phyloP scores from a whole-genome alignment of 495 filamentous ascomycete species.

The Penicillium subrubescens region DNA sequence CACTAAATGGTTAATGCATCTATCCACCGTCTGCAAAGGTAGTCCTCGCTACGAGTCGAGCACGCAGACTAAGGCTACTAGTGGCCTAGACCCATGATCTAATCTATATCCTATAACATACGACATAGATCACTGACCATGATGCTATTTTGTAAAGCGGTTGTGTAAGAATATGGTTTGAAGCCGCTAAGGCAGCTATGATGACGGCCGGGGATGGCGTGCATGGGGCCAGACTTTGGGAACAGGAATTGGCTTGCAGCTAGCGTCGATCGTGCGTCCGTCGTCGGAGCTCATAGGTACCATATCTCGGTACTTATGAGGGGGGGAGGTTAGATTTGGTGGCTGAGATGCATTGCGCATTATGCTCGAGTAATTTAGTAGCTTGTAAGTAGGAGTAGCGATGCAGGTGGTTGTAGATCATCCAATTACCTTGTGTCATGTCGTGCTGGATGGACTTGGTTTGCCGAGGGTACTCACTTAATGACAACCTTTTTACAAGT shows the following conservation, averaged over 20 bases:
- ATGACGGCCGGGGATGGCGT: background rate
- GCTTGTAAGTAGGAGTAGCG: background rate
- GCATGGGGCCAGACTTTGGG: background rate
- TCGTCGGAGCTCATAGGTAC: constrained; percentile 1
- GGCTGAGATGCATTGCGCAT: background rate
- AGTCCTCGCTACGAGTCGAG: background rate
- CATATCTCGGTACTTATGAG: background rate
- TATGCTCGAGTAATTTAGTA: background rate
- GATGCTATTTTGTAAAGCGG: background rate
- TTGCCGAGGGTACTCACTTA: too few species aligned
- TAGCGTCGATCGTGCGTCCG: constrained; percentile 8
- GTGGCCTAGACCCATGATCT: background rate
- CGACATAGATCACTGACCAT: background rate
- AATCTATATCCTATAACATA: background rate
- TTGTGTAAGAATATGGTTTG: constrained; percentile 12
- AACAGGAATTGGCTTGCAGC: constrained; percentile 1
- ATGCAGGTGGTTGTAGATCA: background rate
- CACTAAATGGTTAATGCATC: background rate
- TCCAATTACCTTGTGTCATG: background rate
- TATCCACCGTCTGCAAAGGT: background rate
- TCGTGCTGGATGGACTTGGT: too few species aligned
- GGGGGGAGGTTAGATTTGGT: background rate
- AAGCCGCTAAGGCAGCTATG: background rate
- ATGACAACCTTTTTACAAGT: too few species aligned
- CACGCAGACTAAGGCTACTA: background rate